phyloP scores from a whole-genome alignment of 2,329 filamentous ascomycete species.

The Fusarium bulbicola region DNA sequence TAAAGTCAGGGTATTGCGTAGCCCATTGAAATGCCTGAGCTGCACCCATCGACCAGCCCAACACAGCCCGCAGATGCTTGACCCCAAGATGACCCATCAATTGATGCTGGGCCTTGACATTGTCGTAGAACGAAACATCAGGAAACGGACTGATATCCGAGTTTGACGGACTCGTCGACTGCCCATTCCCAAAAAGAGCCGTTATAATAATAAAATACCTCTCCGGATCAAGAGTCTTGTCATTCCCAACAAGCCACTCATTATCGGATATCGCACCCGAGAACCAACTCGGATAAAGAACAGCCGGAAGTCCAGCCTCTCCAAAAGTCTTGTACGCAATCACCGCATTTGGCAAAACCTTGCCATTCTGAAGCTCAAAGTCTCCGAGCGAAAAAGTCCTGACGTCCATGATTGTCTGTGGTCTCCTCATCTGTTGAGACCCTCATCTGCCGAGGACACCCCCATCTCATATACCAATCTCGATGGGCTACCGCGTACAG shows the following conservation, averaged over 20 bases:
- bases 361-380: constrained; percentile 72
- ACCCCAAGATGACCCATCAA: constrained; percentile 55
- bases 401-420: constrained; percentile 18
- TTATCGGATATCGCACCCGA: constrained; percentile 71
- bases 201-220: constrained; percentile 60
- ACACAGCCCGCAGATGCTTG: constrained; percentile 54
- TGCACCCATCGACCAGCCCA: constrained; percentile 67
- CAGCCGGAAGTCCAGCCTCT: constrained; percentile 66
- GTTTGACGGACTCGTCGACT: constrained; percentile 64
- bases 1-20: constrained; percentile 59
- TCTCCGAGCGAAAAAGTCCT: constrained; percentile 65
- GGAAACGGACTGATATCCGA: constrained; percentile 54
- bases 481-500: neutral
- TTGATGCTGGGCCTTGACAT: constrained; percentile 59
- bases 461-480: constrained; percentile 4
- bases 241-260: constrained; percentile 75
- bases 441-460: neutral
- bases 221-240: constrained; percentile 70
- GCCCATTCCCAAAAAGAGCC: constrained; percentile 62
- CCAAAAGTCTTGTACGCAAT: constrained; percentile 84
- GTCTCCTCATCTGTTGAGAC: neutral
- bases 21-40: constrained; percentile 63
- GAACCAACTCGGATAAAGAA: constrained; percentile 84
- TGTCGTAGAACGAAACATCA: constrained; percentile 57
- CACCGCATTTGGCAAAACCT: constrained; percentile 68